Evolutionary conservation across 345 rosid species (phyloP), one percentile per base, ranked within the genome.

Genomic region (Nephelium lappaceum): DNA sequence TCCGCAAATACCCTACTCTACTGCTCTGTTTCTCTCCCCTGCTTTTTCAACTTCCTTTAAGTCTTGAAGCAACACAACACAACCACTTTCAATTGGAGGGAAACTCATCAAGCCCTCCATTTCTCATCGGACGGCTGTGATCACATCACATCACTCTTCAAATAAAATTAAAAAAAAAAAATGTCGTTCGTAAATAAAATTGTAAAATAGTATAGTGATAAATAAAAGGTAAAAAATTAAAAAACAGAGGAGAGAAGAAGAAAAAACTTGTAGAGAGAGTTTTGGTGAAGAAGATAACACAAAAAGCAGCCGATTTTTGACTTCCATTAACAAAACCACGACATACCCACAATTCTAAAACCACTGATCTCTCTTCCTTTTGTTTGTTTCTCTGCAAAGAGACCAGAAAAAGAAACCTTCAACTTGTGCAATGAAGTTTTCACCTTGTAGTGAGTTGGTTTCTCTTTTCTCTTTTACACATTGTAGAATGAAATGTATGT

Each of bases 51-150:
- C 3, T 4, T 4, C 36, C 36, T 31, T 31, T 31, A 72, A 41
- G 21, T 24, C 24, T 41, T 73, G 41, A 60, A 41, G 39, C 39
- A 42, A 15, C 2, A 12, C 3, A 75, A 3, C 55, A 49, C 55
- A 53, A 53, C 36, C 36, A 31, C 36, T 31, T 60, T 47, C 81
- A n/a, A 65, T 79, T 81, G 86, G 88, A 87, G 86, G 83, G 88
- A 83, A 85, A 39, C 79, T 25, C 81, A 83, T 83, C 88, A 8
- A 68, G n/a, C 82, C 90, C 75, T 83, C 65, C 79, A 41, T 72
- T 63, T 45, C 15, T 47, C 76, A 82, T 86, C 78, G 1, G 3
- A 76, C 80, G 81, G 78, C 36, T 67, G 39, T 12, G n/a, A 64
- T 69, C 71, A 60, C 66, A 58, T 66, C 64, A 66, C 12, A 10